Conservation (phyloP, 768 basidiomycete genomes). For the Calocybe cyanea region DNA sequence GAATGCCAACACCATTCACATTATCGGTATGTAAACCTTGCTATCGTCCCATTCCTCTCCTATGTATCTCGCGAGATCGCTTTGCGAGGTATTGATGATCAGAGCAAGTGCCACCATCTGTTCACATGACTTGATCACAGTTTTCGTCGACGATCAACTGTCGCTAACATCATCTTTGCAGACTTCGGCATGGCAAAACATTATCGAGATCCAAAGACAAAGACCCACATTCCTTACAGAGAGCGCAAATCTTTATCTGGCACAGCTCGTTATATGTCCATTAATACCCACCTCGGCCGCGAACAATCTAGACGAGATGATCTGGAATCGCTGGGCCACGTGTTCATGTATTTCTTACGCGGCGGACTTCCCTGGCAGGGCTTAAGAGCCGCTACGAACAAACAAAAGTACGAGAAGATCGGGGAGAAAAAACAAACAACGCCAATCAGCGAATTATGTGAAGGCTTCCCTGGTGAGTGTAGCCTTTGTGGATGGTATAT, state of each 20-base stretch:
- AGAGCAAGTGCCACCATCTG: no score
- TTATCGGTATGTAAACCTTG: slow-evolving; percentile 64
- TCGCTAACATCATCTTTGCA: slow-evolving; percentile 19
- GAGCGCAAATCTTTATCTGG: slow-evolving; percentile 96
- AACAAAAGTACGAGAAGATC: slow-evolving; percentile 99
- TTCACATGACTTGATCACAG: slow-evolving; percentile 9
- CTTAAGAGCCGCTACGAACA: slow-evolving; percentile 95
- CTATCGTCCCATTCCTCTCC: slow-evolving; percentile 4
- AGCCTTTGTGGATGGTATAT: slow-evolving; percentile 2
- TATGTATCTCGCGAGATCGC: no score
- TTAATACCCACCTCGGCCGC: slow-evolving; percentile 97
- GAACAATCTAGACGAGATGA: slow-evolving; percentile 95
- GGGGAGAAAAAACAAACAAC: slow-evolving; percentile 99
- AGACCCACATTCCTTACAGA: slow-evolving; percentile 97
- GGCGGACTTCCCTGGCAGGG: slow-evolving; percentile 99
- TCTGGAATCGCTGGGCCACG: slow-evolving; percentile 94
- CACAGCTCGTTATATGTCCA: slow-evolving; percentile 98
- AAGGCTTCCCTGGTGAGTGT: slow-evolving; percentile 90
- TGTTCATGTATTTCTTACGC: slow-evolving; percentile 98
- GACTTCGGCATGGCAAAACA: slow-evolving; percentile 99
- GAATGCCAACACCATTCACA: slow-evolving; percentile 81
- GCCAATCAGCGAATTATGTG: slow-evolving; percentile 86
- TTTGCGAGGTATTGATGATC: no score
- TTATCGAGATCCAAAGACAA: slow-evolving; percentile 97
- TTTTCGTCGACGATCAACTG: background rate